Evolutionary conservation across 805 yeast species (phyloP), one percentile per base, ranked within the genome.

Genomic region (Komagataella populi): DNA sequence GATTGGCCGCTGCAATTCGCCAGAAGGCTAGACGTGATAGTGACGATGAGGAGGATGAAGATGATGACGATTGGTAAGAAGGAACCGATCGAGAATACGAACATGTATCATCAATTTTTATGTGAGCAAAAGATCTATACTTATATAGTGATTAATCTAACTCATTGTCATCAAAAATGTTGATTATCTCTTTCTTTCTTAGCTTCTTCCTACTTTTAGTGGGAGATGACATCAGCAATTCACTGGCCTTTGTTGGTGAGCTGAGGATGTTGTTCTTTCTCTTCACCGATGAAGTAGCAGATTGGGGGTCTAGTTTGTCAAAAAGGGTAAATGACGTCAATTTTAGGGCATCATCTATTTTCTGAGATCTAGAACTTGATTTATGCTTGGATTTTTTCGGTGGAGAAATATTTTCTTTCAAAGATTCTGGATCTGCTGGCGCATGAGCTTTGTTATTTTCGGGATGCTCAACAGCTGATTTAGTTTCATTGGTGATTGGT

Each of bases 1-100:
- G 91, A 6, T 70, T 89, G 53, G 96, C 96, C 0, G 87, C 86
- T 54, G 96, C 96, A 1, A 75, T 89, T 58, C 85, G 84, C 62
- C 85, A 81, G 50, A 77, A 93, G 63, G 87, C 87, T 3, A 70
- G 73, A 52, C 78, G 87, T 14, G 84, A 79, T 45, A 80, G 83
- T 55, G 87, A 80, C 52, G 89, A 81, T 14, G 90, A 83, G 51
- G 84, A 76, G 2, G 86, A 78, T 2, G 84, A 77, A 18, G 83
- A 80, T 48, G 84, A 77, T 45, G 80, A 77, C 45, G 80, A 74
- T 48, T 64, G 67, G 64, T 61, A 48, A 48, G 14, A 30, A 30
- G 39, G 39, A 30, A 30, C 14, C 14, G 14, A 7, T 30, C 39
- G 14, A 30, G 14, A 30, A 30, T 30, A 30, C 39, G 10, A 30